Base-by-base conservation (phyloP, 2,329 filamentous ascomycete species). In the Talaromyces sp. region DNA sequence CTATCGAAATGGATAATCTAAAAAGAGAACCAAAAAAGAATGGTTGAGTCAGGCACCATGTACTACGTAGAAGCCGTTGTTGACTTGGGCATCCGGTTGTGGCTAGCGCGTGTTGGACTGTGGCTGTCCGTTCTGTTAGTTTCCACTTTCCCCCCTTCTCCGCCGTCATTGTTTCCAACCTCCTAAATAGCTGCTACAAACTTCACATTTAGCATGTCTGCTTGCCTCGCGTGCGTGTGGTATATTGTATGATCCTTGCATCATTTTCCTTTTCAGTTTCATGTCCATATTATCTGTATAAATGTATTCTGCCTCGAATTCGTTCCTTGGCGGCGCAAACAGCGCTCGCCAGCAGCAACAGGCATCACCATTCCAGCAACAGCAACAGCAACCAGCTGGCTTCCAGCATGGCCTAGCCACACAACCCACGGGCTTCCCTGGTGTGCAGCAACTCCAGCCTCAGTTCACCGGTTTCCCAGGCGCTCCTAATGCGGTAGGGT, bases 291-390 rank as follows among this genome's bases (percentile, higher is more conserved):
- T 69, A 64, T 69, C 66, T 67, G 60, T 52, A 75, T 76, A 73
- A 80, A 97, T 97, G 94, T 98, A 92, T 82, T 95, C 92, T 70
- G 92, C 90, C 77, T 91, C 92, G 70, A 96, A 91, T 83, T 89
- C 91, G 69, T 97, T 89, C 79, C 81, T 96, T 73, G 92, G 92
- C 79, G 90, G 89, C 81, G 86, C 85, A 78, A 92, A 89, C 76
- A 90, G 85, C 82, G 87, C 90, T 76, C 90, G 89, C 67, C 86
- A 86, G 69, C 84, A 84, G 69, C 87, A 78, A 62, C 87, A 79
- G 69, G 56, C 65, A 52, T 66, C 65, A 49, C 65, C 62, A 35
- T 83, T 80, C 73, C 87, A 83, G 68, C 83, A 75, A 69, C 73
- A 73, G 63, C 73, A 76, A 73, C 78, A 77, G 70, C 72, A 73